Evolutionary conservation across 2,329 filamentous ascomycete species (phyloP).

Genomic region (Cladosporium sp.): DNA sequence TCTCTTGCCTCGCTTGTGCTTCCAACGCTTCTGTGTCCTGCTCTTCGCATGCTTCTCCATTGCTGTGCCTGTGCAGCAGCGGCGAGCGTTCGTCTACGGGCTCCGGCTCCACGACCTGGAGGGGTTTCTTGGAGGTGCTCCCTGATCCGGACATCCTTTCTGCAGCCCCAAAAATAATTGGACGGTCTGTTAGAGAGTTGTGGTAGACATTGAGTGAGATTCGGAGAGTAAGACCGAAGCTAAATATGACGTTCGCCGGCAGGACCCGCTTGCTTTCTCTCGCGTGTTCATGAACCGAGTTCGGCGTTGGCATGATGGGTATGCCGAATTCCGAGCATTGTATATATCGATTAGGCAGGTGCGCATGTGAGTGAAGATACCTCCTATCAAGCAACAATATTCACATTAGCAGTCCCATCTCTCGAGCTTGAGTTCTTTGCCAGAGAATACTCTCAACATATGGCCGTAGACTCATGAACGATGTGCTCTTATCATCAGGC

Average conservation of each 20-base stretch:
- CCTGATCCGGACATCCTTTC: background rate
- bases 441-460: too few relatives aligned
- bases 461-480: too few relatives aligned
- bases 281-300: background rate
- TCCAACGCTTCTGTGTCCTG: constrained; percentile 20
- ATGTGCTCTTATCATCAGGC: too few relatives aligned
- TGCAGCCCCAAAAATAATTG: background rate
- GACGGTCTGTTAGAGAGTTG: background rate
- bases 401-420: too few relatives aligned
- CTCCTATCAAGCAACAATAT: too few relatives aligned
- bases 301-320: background rate
- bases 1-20: constrained; percentile 30
- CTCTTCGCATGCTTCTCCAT: constrained; percentile 11
- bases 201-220: background rate
- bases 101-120: constrained; percentile 13
- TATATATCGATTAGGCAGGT: background rate
- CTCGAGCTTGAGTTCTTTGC: too few relatives aligned
- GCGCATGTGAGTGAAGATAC: background rate
- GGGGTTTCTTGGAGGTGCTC: background rate
- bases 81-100: constrained; percentile 21
- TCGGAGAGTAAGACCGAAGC: background rate
- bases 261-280: background rate
- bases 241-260: constrained; percentile 4
- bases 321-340: background rate
- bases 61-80: constrained; percentile 16